Evolutionary conservation across 139 green algal species (phyloP).

Genomic region (Chlamydomonas applanata): DNA sequence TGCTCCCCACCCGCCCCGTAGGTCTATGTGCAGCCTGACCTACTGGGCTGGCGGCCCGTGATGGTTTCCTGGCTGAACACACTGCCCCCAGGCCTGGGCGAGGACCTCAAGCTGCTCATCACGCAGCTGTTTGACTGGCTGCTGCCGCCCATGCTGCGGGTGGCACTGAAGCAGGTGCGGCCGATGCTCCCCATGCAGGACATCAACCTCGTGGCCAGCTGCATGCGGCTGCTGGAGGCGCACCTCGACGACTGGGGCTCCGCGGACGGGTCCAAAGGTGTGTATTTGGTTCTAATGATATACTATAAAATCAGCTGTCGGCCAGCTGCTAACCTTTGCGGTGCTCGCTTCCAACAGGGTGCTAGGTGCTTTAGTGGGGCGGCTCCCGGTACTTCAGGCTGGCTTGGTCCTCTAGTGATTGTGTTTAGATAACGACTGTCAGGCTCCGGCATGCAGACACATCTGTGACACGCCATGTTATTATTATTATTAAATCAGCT

Average conservation of each 20-base stretch:
- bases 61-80: constrained; percentile 62
- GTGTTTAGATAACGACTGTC: too few species aligned
- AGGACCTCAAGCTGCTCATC: constrained; percentile 42
- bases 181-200: constrained; percentile 53
- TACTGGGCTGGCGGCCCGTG: constrained; percentile 72
- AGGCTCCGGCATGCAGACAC: too few species aligned
- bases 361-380: too few species aligned
- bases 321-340: too few species aligned
- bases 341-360: too few species aligned
- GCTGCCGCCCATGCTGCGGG: constrained; percentile 62
- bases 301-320: too few species aligned
- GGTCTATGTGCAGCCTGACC: constrained; percentile 58
- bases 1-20: not conserved
- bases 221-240: constrained; percentile 53
- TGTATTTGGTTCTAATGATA: too few species aligned
- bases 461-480: too few species aligned
- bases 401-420: too few species aligned
- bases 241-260: constrained; percentile 56
- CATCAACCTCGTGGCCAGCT: constrained; percentile 57
- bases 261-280: too few species aligned
- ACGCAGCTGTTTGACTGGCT: constrained; percentile 72
- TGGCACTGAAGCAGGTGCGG: constrained; percentile 47
- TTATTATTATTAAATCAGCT: too few species aligned
- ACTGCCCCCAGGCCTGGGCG: constrained; percentile 52
- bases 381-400: too few species aligned